These are phyloP conservation scores for Calonectria henricotiae DNA, from an alignment of 2,329 filamentous ascomycete species.

Conservation along the genomic window DNA sequence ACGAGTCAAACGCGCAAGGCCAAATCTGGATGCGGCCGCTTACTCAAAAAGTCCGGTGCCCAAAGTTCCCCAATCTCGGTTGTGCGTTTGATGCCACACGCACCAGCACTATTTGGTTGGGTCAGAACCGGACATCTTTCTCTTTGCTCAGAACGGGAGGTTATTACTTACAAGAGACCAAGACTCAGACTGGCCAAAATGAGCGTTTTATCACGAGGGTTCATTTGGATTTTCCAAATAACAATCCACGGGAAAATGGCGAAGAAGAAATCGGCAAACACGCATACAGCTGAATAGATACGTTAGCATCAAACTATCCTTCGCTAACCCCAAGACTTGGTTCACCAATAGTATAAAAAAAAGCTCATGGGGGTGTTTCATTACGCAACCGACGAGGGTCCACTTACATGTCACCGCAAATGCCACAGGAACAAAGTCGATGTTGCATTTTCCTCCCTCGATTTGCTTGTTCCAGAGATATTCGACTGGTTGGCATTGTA, in stretches of 20 bases:
- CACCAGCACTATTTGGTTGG: conserved; percentile 20
- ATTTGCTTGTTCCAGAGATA: conserved; percentile 25
- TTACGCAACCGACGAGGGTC: background rate
- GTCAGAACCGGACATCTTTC: background rate
- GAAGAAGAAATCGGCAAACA: conserved; percentile 58
- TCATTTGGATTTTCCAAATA: conserved; percentile 62
- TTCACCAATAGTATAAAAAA: background rate
- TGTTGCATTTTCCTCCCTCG: conserved; percentile 12
- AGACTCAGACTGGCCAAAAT: conserved; percentile 60
- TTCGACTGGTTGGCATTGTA: conserved; percentile 34
- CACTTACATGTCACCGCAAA: conserved; percentile 32
- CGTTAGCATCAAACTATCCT: background rate
- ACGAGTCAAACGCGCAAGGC: background rate
- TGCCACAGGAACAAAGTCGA: conserved; percentile 27
- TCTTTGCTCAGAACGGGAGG: background rate
- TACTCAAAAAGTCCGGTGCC: conserved; percentile 21
- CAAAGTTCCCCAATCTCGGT: conserved; percentile 17
- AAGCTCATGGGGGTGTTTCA: too few relatives aligned
- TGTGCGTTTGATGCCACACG: conserved; percentile 29
- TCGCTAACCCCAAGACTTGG: background rate
- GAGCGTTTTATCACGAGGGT: conserved; percentile 61
- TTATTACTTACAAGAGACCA: conserved; percentile 57
- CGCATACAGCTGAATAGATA: conserved; percentile 22
- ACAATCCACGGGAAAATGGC: conserved; percentile 61
- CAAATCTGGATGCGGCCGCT: background rate